These are phyloP conservation scores for Alternaria dauci DNA, from an alignment of 2,329 filamentous ascomycete genomes.

Conservation along the genomic window DNA sequence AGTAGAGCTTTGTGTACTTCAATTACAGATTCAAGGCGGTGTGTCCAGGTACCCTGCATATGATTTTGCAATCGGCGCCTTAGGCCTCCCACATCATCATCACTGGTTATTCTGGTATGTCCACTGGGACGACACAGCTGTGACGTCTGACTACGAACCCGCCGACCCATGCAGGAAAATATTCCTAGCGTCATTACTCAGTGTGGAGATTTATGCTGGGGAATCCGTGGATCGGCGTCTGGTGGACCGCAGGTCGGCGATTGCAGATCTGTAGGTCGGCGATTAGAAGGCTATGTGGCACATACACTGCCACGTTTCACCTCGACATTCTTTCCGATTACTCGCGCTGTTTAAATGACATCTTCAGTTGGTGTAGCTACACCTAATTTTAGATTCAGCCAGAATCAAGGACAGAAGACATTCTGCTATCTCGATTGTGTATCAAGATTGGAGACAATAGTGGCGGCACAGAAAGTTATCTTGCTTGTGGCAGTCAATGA, in stretches of 20 bases:
- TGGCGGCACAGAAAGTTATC: neutral
- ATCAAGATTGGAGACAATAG: neutral
- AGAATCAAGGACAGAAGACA: neutral
- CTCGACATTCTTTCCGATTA: neutral
- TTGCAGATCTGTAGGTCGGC: neutral
- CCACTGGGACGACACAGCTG: neutral
- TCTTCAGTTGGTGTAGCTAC: neutral
- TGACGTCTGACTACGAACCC: neutral
- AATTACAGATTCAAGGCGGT: constrained; percentile 4
- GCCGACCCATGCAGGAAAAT: neutral
- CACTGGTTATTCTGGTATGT: constrained; percentile 1
- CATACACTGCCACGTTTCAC: constrained; percentile 12
- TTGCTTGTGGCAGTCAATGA: neutral
- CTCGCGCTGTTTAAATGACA: neutral
- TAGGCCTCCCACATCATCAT: constrained; percentile 5
- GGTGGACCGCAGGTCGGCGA: neutral
- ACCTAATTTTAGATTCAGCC: neutral
- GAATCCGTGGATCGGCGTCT: neutral
- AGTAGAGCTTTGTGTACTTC: neutral
- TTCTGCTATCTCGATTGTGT: neutral
- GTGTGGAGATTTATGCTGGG: neutral
- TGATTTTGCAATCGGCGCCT: neutral
- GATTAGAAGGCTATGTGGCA: constrained; percentile 12
- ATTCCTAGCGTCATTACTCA: neutral
- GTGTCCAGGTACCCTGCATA: constrained; percentile 5